Base-by-base conservation (phyloP, 371 early-diverging fungal genomes). In the Rhizopus sp. region DNA sequence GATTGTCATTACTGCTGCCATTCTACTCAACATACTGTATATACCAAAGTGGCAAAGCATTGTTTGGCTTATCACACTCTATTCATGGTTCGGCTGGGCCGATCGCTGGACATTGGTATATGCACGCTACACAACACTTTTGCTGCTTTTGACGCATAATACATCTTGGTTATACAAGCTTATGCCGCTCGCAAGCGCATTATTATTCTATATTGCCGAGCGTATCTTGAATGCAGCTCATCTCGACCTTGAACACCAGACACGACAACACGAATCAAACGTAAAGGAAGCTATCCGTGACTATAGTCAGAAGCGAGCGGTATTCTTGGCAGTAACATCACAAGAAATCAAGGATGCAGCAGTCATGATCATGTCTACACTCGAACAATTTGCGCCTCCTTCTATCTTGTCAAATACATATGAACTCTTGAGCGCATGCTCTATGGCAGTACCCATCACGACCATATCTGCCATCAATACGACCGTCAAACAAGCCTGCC, bases 341-440 rank as follows among this genome's bases (percentile, higher is more conserved):
- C 75, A 78, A 55, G 82, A 85, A 60, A 70, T 82, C 2, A 67
- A 73, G 42, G 81, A 80, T 62, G 78, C 78, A 9, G 75, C 82
- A 1, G 53, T 72, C 0, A 75, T 82, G 66, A 76, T 81, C 3
- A 74, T 74, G 23, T 77, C 81, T 12, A 78, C 81, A 1, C 55
- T 85, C 10, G 80, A 82, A 44, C 85, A 85, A 47, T 75, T 77
- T 45, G 68, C 80, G 2, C 80, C 81, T 0, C 44, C 68, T 0
- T 68, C 65, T 7, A 69, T 83, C 29, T 57, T 76, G 12, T 41
- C 71, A 1, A 66, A 76, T 45, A 68, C 74, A 0, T 77, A 80
- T 39, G 83, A 81, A 55, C 47, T 76, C 7, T 50, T 83, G 17
- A 72, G 80, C 10, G 75, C 83, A 15, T 83, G 83, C 53, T 80